Conservation (phyloP, 208 protist genomes). For the Wallacemonas sp. region DNA sequence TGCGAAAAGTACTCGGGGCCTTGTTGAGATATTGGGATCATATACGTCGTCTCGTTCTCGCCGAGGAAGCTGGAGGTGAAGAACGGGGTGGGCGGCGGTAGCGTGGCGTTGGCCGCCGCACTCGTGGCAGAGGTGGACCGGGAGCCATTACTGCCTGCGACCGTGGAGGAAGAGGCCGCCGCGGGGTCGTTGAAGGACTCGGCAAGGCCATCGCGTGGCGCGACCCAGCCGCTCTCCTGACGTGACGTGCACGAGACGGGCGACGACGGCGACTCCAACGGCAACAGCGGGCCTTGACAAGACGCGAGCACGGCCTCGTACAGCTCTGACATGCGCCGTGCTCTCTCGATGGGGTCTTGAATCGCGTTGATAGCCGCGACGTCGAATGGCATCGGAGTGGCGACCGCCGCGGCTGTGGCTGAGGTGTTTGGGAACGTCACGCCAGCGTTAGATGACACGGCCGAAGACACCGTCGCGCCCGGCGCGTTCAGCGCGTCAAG, state of each 20-base stretch:
- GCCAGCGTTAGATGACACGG: too few species aligned
- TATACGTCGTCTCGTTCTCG: slow-evolving; percentile 39
- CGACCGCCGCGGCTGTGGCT: too few species aligned
- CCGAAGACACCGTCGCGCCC: too few species aligned
- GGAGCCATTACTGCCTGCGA: too few species aligned
- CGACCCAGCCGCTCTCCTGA: not conserved
- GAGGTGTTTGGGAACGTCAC: too few species aligned
- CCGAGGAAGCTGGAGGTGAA: not conserved
- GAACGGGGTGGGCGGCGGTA: slow-evolving; percentile 5
- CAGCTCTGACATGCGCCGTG: slow-evolving; percentile 9
- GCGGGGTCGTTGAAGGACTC: too few species aligned
- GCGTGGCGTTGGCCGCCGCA: not conserved
- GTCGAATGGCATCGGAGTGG: not conserved
- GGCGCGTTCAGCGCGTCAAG: not conserved
- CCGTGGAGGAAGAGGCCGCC: too few species aligned
- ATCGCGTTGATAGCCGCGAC: slow-evolving; percentile 11
- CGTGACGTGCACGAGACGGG: not conserved
- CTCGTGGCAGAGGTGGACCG: too few species aligned
- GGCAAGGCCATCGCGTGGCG: too few species aligned
- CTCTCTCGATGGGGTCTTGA: not conserved
- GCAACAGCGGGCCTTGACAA: not conserved
- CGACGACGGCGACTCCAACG: not conserved
- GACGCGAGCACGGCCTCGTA: slow-evolving; percentile 4
- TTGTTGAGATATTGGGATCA: slow-evolving; percentile 63
- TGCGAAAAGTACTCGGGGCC: slow-evolving; percentile 75